Conservation (phyloP, 2,329 filamentous ascomycete genomes). For the Leptographium lundbergii region DNA sequence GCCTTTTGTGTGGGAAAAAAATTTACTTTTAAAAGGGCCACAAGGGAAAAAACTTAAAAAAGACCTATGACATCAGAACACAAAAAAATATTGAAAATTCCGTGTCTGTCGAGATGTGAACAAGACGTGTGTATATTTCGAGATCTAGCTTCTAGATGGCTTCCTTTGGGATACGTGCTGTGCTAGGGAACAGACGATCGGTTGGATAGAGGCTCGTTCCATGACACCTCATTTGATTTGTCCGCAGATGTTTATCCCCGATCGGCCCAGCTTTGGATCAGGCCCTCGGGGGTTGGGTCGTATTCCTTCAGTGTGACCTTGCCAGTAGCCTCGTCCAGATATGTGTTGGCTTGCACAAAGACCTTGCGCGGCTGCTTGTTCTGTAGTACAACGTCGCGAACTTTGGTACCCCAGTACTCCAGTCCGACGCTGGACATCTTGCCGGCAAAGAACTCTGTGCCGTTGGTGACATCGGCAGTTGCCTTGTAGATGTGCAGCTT, state of each 20-base stretch:
- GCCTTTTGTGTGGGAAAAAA: constrained; percentile 2
- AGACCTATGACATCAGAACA: constrained; percentile 3
- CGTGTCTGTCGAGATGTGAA: neutral
- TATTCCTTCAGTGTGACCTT: constrained; percentile 75
- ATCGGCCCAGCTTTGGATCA: constrained; percentile 74
- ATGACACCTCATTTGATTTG: too few species aligned
- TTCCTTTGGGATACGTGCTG: too few species aligned
- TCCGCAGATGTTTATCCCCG: constrained; percentile 21
- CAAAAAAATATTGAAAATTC: constrained; percentile 4
- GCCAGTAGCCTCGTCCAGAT: constrained; percentile 53
- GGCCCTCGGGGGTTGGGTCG: constrained; percentile 64
- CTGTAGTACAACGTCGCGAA: constrained; percentile 61
- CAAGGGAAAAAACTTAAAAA: constrained; percentile 3
- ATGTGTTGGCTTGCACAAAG: constrained; percentile 89
- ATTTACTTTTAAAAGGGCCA: neutral
- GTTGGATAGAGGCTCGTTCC: too few species aligned
- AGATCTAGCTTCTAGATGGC: too few species aligned
- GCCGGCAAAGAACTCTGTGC: constrained; percentile 66
- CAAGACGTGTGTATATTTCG: neutral
- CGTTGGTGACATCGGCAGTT: constrained; percentile 69
- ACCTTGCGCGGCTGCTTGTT: constrained; percentile 80
- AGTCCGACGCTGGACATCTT: constrained; percentile 66
- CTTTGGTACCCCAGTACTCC: constrained; percentile 71
- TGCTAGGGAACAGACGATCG: neutral
- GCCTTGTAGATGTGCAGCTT: constrained; percentile 89